Conservation (phyloP, 805 yeast genomes). For the Yarrowia sp. region DNA sequence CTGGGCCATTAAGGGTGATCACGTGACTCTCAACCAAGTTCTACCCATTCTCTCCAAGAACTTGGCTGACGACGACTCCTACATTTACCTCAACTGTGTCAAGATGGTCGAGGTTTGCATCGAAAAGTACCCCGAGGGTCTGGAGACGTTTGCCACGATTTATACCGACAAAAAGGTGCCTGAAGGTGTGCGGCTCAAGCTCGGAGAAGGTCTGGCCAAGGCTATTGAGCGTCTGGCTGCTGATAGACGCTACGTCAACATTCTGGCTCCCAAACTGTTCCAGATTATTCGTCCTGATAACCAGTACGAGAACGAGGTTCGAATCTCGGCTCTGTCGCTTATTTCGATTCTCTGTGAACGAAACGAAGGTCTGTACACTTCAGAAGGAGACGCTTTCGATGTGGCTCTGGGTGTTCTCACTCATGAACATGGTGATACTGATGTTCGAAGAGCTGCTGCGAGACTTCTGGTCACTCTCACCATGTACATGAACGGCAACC, state of each 20-base stretch:
- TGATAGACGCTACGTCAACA: conserved; percentile 43
- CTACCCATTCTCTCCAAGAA: conserved; percentile 68
- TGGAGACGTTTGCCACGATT: conserved; percentile 53
- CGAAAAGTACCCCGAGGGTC: conserved; percentile 52
- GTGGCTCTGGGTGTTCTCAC: conserved; percentile 77
- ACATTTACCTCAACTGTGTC: conserved; percentile 81
- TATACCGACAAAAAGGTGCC: conserved; percentile 48
- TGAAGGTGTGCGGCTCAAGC: conserved; percentile 72
- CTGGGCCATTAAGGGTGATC: conserved; percentile 54
- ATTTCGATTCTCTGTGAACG: conserved; percentile 63
- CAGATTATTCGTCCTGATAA: conserved; percentile 54
- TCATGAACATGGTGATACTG: conserved; percentile 13
- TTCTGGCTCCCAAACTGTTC: conserved; percentile 34
- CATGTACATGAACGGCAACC: conserved; percentile 16
- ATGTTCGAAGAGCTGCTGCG: conserved; percentile 25
- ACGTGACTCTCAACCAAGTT: conserved; percentile 59
- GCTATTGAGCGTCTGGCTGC: conserved; percentile 60
- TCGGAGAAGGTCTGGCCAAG: conserved; percentile 81
- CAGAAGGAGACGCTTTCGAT: conserved; percentile 68
- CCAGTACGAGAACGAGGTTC: conserved; percentile 50
- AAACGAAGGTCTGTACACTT: conserved; percentile 43
- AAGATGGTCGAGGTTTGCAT: conserved; percentile 73
- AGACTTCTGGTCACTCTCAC: conserved; percentile 16
- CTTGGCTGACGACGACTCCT: conserved; percentile 82
- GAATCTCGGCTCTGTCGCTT: conserved; percentile 86